A percentile compares a stretch with the other conserved stretches of the same genome.
phyloP scores from a whole-genome alignment of 2,329 filamentous ascomycete species.

The Fusarium tricinctum region DNA sequence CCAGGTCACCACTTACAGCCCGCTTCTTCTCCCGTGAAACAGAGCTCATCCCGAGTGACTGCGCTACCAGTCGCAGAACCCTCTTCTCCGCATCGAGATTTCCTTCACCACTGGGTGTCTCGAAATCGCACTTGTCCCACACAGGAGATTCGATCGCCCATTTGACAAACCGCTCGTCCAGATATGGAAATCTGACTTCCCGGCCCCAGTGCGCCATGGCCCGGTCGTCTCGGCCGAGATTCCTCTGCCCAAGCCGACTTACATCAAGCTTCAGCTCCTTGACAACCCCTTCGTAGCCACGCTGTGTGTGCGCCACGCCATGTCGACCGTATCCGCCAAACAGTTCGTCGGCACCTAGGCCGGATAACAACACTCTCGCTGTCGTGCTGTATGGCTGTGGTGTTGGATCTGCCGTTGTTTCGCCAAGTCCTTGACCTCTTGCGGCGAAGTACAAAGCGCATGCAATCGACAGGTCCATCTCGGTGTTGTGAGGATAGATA shows the following conservation, averaged over 20 bases:
- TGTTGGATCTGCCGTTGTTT: slow-evolving; percentile 48
- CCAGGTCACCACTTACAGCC: slow-evolving; percentile 70
- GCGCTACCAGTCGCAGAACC: slow-evolving; percentile 81
- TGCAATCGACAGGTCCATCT: slow-evolving; percentile 98
- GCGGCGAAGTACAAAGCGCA: slow-evolving; percentile 96
- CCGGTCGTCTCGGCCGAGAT: slow-evolving; percentile 92
- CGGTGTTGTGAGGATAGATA: slow-evolving; percentile 94
- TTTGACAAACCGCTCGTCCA: slow-evolving; percentile 88
- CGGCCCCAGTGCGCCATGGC: slow-evolving; percentile 90
- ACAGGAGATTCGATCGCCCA: slow-evolving; percentile 83
- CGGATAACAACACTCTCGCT: slow-evolving; percentile 88
- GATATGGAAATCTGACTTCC: slow-evolving; percentile 89
- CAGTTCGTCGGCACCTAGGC: slow-evolving; percentile 94
- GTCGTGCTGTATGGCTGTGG: slow-evolving; percentile 71
- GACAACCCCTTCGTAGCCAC: slow-evolving; percentile 78
- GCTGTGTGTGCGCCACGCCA: slow-evolving; percentile 77
- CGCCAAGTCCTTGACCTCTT: slow-evolving; percentile 73
- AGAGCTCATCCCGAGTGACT: slow-evolving; percentile 76
- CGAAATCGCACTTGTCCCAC: slow-evolving; percentile 91
- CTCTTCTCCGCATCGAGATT: slow-evolving; percentile 83
- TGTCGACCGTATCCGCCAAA: slow-evolving; percentile 95
- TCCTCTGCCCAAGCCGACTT: slow-evolving; percentile 88
- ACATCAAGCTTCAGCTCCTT: slow-evolving; percentile 90
- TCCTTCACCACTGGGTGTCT: slow-evolving; percentile 56
- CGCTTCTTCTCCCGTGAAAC: slow-evolving; percentile 93